Evolutionary conservation across 1,139 yeast genomes (phyloP).

Genomic region (Nakaseomyces bracarensis): DNA sequence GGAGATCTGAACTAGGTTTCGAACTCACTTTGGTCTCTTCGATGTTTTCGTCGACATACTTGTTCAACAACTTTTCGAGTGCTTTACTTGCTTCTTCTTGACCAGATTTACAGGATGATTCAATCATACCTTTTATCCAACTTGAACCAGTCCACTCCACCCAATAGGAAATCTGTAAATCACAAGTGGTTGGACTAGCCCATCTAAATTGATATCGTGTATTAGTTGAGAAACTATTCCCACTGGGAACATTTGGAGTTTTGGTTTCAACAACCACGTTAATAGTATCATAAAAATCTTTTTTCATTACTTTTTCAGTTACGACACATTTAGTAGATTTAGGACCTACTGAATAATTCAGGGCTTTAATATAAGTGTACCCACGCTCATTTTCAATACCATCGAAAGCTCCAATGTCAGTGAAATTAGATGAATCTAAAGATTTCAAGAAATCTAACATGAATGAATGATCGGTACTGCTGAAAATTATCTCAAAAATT

Average conservation of each 20-base stretch:
- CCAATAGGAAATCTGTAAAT: slow-evolving; percentile 50
- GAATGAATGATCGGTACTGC: slow-evolving; percentile 50
- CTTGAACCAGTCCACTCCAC: slow-evolving; percentile 88
- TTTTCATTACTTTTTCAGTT: slow-evolving; percentile 52
- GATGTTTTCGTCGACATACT: slow-evolving; percentile 14
- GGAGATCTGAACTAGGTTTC: not conserved
- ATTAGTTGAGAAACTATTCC: slow-evolving; percentile 66
- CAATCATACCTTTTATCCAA: slow-evolving; percentile 88
- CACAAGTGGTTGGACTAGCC: slow-evolving; percentile 54
- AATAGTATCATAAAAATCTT: slow-evolving; percentile 48
- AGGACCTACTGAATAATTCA: slow-evolving; percentile 84
- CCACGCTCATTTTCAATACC: slow-evolving; percentile 41
- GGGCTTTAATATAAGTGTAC: slow-evolving; percentile 70
- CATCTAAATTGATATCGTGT: slow-evolving; percentile 66
- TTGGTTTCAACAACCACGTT: slow-evolving; percentile 57
- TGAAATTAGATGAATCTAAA: slow-evolving; percentile 64
- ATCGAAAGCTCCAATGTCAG: slow-evolving; percentile 42
- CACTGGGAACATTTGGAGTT: slow-evolving; percentile 94
- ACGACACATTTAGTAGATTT: slow-evolving; percentile 81
- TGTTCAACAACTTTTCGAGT: slow-evolving; percentile 17
- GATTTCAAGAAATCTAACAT: slow-evolving; percentile 45
- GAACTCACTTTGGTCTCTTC: slow-evolving; percentile 3
- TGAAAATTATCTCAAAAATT: slow-evolving; percentile 61
- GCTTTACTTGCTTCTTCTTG: slow-evolving; percentile 52
- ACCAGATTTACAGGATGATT: slow-evolving; percentile 82